Evolutionary conservation across 2,329 filamentous ascomycete genomes (phyloP).

Genomic region (Emergomyces orientalis): DNA sequence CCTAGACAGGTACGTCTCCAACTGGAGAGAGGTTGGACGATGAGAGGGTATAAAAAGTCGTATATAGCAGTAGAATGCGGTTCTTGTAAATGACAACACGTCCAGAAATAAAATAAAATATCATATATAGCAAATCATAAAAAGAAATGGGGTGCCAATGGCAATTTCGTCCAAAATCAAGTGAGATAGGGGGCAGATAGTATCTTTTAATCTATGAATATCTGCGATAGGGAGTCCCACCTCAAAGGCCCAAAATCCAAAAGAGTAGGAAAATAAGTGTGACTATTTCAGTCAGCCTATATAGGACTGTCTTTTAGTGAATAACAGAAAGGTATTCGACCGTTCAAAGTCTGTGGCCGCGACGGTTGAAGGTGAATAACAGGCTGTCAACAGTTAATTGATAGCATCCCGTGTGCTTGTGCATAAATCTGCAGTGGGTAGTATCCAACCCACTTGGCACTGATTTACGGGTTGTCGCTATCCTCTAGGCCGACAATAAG

Average conservation of each 20-base stretch:
- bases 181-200: no score
- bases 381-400: not conserved
- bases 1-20: no score
- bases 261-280: not conserved
- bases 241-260: not conserved
- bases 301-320: not conserved
- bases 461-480: not conserved
- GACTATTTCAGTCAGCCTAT: not conserved
- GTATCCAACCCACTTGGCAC: not conserved
- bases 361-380: not conserved
- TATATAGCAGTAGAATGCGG: not conserved
- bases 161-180: not conserved
- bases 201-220: not conserved
- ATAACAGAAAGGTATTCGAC: not conserved
- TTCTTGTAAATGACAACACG: not conserved
- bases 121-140: not conserved
- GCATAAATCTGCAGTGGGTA: not conserved
- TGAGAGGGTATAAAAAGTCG: not conserved
- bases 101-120: not conserved
- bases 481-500: not conserved
- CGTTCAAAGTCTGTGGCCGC: not conserved
- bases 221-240: not conserved
- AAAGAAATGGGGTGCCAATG: not conserved
- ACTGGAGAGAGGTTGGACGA: not conserved
- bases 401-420: not conserved